Percentiles rank a stretch among this genome's conserved stretches.
These are phyloP conservation scores for Backusella macrospora DNA, from an alignment of 192 early-diverging fungal genomes.

Conservation along the genomic window DNA sequence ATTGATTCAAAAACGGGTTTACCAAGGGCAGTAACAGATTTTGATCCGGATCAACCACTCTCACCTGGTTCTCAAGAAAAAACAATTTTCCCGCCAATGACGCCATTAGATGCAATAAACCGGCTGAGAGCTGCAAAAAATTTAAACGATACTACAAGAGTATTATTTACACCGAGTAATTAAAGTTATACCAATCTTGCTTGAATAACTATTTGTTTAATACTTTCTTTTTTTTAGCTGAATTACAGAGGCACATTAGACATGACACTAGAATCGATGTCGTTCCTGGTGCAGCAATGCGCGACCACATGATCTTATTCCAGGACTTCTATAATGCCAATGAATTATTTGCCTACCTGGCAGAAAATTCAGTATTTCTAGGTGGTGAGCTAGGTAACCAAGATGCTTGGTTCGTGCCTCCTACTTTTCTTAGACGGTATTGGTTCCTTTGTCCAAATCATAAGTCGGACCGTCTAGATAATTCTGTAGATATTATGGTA, in stretches of 20 bases:
- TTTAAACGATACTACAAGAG: constrained; percentile 4
- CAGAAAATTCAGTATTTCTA: constrained; percentile 25
- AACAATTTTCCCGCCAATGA: constrained; percentile 33
- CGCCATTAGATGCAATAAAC: constrained; percentile 29
- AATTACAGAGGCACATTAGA: constrained; percentile 35
- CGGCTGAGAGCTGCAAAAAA: constrained; percentile 17
- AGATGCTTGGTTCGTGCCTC: constrained; percentile 36
- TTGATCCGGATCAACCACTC: background rate
- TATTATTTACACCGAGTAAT: constrained; percentile 35
- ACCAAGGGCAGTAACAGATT: constrained; percentile 3
- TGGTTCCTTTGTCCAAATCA: constrained; percentile 40
- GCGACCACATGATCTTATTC: constrained; percentile 40
- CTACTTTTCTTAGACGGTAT: constrained; percentile 30
- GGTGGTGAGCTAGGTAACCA: constrained; percentile 36
- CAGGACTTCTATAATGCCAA: constrained; percentile 38
- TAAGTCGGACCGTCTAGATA: constrained; percentile 27
- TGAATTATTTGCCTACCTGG: constrained; percentile 27
- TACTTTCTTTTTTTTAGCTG: constrained; percentile 24
- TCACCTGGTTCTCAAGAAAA: background rate
- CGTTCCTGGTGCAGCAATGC: constrained; percentile 36
- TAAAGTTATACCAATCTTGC: background rate
- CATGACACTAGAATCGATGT: constrained; percentile 38
- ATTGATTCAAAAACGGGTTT: constrained; percentile 21
- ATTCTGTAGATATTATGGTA: constrained; percentile 26
- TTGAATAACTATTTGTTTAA: background rate